Evolutionary conservation across 139 green algal species (phyloP).

Genomic region (Coelastrella sp.): DNA sequence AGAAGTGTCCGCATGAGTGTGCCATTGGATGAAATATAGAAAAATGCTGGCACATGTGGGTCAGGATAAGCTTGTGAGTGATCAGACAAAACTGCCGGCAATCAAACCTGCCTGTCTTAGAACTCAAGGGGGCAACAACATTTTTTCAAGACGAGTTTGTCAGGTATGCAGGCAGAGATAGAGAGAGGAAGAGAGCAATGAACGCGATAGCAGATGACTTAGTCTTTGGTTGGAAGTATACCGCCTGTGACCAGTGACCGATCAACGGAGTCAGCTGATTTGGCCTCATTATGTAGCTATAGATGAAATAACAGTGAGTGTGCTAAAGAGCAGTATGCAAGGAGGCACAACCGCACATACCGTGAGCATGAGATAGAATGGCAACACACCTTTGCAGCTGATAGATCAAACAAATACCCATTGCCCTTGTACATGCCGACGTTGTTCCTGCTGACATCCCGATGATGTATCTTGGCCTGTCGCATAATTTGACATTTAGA

Average conservation of each 20-base stretch:
- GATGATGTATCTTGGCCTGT: not conserved
- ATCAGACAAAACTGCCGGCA: not conserved
- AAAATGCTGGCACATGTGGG: not conserved
- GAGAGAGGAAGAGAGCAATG: not conserved
- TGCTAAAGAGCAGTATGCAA: not conserved
- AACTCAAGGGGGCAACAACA: not conserved
- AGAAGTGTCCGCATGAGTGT: not conserved
- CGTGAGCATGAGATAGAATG: not conserved
- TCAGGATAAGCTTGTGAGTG: not conserved
- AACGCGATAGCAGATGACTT: not conserved
- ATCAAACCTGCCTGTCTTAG: not conserved
- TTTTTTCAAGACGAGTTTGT: too few relatives aligned
- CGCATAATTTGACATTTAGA: not conserved
- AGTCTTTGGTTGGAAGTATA: not conserved
- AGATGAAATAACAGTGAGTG: not conserved
- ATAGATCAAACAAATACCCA: not conserved
- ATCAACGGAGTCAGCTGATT: not conserved
- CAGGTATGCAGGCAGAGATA: too few relatives aligned
- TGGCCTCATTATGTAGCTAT: not conserved
- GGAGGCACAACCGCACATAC: not conserved
- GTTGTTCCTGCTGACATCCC: not conserved
- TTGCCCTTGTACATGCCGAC: not conserved
- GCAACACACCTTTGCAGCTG: not conserved
- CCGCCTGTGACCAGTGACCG: not conserved
- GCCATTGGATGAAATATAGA: not conserved